A percentile compares a stretch with the other conserved stretches of the same genome.
Conservation (phyloP, 768 basidiomycete genomes). For the Termitomyces eurrhizus region DNA sequence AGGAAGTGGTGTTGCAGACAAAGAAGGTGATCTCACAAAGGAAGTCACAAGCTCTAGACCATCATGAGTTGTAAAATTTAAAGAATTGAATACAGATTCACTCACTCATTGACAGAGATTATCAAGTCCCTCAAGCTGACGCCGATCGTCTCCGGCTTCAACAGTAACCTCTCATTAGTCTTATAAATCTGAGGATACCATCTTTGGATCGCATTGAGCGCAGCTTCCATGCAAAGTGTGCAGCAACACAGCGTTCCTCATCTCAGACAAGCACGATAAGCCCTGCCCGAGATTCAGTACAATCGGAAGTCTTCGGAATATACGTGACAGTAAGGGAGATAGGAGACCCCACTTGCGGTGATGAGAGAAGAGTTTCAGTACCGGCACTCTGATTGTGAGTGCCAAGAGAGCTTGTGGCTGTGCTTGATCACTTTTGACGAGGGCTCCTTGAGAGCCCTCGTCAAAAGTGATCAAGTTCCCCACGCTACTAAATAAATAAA, state of each 20-base stretch:
- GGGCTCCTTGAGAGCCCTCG: too few species aligned
- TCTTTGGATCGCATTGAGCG: too few species aligned
- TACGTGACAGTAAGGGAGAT: neutral
- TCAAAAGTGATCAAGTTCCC: too few species aligned
- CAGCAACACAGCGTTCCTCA: neutral
- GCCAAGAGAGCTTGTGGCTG: too few species aligned
- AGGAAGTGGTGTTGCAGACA: constrained; percentile 81
- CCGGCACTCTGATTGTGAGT: too few species aligned
- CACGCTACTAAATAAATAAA: too few species aligned
- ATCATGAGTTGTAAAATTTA: neutral
- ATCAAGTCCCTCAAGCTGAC: constrained; percentile 91
- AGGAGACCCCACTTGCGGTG: neutral
- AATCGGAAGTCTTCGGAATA: neutral
- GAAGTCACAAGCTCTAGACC: constrained; percentile 86
- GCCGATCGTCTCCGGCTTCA: too few species aligned
- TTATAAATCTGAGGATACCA: too few species aligned
- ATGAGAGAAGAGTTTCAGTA: neutral
- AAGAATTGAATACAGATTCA: constrained; percentile 1
- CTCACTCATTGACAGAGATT: constrained; percentile 91
- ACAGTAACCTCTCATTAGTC: too few species aligned
- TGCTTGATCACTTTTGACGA: too few species aligned
- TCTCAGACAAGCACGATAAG: neutral
- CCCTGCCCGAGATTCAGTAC: neutral
- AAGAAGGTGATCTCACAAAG: constrained; percentile 86
- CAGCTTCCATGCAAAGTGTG: too few species aligned